Evolutionary conservation across 495 filamentous ascomycete genomes (phyloP).

Genomic region (Aspergillus nidulans): DNA sequence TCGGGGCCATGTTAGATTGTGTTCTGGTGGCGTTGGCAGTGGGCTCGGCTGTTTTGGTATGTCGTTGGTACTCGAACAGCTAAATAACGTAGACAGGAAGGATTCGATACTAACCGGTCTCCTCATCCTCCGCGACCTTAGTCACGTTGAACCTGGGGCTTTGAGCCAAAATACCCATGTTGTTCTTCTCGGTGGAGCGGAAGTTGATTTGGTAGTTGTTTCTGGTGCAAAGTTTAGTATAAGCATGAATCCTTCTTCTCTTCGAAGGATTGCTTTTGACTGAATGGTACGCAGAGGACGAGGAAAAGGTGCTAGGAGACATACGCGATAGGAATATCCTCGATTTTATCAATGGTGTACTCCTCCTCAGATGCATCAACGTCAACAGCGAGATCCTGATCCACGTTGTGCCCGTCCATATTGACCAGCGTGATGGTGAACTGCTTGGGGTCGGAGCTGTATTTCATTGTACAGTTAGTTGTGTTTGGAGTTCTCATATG

Average conservation of each 20-base stretch:
- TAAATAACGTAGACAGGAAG: not conserved
- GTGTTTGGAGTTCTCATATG: not conserved
- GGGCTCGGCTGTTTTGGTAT: not conserved
- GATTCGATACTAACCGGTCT: slow-evolving; percentile 15
- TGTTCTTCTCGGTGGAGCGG: slow-evolving; percentile 20
- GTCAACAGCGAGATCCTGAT: slow-evolving; percentile 33
- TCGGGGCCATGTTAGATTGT: not conserved
- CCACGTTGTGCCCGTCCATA: slow-evolving; percentile 25
- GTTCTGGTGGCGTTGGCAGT: slow-evolving; percentile 1
- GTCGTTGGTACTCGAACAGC: not conserved
- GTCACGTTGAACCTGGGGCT: slow-evolving; percentile 29
- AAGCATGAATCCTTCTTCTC: not conserved
- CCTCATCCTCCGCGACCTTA: slow-evolving; percentile 12
- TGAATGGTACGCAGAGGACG: not conserved
- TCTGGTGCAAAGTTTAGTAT: slow-evolving; percentile 3
- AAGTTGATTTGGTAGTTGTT: slow-evolving; percentile 34
- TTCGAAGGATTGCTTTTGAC: not conserved
- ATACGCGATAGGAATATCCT: slow-evolving; percentile 22
- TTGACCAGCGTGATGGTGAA: slow-evolving; percentile 28
- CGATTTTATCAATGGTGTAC: slow-evolving; percentile 19
- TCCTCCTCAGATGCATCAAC: slow-evolving; percentile 20
- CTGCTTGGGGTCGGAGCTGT: slow-evolving; percentile 24
- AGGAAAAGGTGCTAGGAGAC: slow-evolving; percentile 2
- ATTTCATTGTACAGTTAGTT: not conserved
- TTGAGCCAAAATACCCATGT: slow-evolving; percentile 33